phyloP scores from a whole-genome alignment of 2,329 filamentous ascomycete genomes.

The Sporothrix pseudoabietina region DNA sequence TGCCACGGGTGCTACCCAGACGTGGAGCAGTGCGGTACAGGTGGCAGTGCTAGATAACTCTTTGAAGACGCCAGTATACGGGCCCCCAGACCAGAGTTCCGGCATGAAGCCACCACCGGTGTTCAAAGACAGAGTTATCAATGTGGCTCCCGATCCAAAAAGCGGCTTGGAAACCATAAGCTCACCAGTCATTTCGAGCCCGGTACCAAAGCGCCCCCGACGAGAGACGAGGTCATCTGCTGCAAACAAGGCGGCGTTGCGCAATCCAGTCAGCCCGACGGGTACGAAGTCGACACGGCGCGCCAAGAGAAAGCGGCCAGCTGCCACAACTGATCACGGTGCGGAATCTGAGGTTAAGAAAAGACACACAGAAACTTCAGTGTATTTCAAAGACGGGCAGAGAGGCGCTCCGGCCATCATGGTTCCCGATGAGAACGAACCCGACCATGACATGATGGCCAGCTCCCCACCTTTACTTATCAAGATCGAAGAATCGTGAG shows the following conservation, averaged over 20 bases:
- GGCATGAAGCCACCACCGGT: conserved; percentile 28
- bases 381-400: conserved; percentile 1
- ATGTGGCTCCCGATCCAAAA: background rate
- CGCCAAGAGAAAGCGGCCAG: conserved; percentile 5
- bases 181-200: conserved; percentile 7
- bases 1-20: background rate
- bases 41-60: background rate
- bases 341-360: background rate
- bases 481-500: conserved; percentile 21
- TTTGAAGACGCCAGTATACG: conserved; percentile 23
- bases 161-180: background rate
- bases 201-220: conserved; percentile 9
- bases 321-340: too few relatives aligned
- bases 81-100: background rate
- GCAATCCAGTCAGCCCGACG: conserved; percentile 13
- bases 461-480: conserved; percentile 19
- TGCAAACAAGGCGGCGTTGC: background rate
- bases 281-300: background rate
- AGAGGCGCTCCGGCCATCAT: too few relatives aligned
- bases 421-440: background rate
- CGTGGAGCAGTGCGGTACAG: background rate
- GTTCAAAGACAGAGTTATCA: conserved; percentile 6
- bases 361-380: conserved; percentile 14
- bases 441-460: background rate
- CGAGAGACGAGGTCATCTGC: conserved; percentile 2